A percentile compares a stretch with the other conserved stretches of the same genome.
These are phyloP conservation scores for Diaporthe sp. DNA, from an alignment of 2,329 filamentous ascomycete species.

Conservation along the genomic window DNA sequence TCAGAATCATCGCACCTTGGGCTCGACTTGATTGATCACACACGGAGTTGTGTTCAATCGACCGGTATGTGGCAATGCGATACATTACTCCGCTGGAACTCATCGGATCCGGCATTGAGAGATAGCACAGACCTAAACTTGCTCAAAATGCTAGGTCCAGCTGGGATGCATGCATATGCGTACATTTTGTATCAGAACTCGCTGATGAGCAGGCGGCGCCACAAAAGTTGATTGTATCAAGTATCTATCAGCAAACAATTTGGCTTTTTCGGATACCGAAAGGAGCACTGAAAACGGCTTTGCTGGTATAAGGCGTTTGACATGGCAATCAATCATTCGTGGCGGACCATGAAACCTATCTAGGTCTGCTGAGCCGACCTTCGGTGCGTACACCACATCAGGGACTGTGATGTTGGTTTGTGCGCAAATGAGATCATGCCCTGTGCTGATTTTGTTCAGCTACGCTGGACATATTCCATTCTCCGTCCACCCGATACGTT, in stretches of 20 bases:
- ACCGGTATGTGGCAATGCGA: not conserved
- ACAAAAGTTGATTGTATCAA: not conserved
- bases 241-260: not conserved
- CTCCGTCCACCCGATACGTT: not conserved
- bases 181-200: not conserved
- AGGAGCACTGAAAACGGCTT: not conserved
- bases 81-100: not conserved
- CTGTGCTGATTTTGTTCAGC: not conserved
- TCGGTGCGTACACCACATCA: not conserved
- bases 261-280: not conserved
- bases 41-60: not conserved
- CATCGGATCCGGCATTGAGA: not conserved
- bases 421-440: not conserved
- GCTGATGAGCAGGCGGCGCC: not conserved
- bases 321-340: not conserved
- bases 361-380: not conserved
- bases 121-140: not conserved
- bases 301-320: not conserved
- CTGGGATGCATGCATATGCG: not conserved
- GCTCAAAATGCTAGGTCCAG: no score
- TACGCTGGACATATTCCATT: not conserved
- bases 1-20: no score
- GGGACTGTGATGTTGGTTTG: accelerated
- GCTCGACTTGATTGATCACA: no score
- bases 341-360: not conserved